phyloP scores from a whole-genome alignment of 2,329 filamentous ascomycete species.

The Shiraia bambusicola region DNA sequence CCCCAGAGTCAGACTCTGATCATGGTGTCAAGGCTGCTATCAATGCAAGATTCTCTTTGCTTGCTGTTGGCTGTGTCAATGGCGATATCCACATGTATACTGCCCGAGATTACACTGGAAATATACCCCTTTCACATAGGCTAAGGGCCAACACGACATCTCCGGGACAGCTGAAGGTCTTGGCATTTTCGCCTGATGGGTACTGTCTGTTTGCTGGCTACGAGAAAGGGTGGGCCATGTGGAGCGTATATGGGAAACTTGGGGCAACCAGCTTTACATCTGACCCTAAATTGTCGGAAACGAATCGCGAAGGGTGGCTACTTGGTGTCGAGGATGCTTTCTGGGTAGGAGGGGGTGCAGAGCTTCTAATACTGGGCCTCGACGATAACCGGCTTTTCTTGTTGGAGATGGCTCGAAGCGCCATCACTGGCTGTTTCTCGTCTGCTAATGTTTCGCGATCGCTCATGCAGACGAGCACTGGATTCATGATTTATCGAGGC shows the following conservation, averaged over 20 bases:
- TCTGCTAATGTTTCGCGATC: conserved; percentile 88
- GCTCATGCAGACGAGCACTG: conserved; percentile 82
- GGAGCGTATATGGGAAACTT: conserved; percentile 95
- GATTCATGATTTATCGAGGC: conserved; percentile 88
- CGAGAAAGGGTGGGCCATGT: conserved; percentile 88
- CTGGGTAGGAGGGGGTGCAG: conserved; percentile 86
- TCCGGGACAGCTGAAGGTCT: conserved; percentile 70
- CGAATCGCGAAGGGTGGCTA: conserved; percentile 83
- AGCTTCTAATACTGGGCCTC: conserved; percentile 73
- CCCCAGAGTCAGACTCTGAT: conserved; percentile 60
- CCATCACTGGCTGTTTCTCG: conserved; percentile 88
- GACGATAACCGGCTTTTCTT: conserved; percentile 79
- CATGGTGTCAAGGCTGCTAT: conserved; percentile 75
- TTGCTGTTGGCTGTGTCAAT: conserved; percentile 80
- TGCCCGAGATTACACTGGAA: conserved; percentile 88
- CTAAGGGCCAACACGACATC: conserved; percentile 70
- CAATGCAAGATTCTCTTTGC: conserved; percentile 91
- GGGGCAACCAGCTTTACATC: conserved; percentile 80
- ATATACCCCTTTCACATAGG: conserved; percentile 83
- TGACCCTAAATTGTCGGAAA: conserved; percentile 63
- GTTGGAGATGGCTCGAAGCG: conserved; percentile 89
- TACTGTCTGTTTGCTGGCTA: conserved; percentile 96
- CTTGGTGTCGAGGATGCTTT: conserved; percentile 72
- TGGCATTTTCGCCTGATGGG: conserved; percentile 90
- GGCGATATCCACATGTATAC: conserved; percentile 87